phyloP scores from a whole-genome alignment of 352 stramenopile genomes.

The Phytopythium montanum region DNA sequence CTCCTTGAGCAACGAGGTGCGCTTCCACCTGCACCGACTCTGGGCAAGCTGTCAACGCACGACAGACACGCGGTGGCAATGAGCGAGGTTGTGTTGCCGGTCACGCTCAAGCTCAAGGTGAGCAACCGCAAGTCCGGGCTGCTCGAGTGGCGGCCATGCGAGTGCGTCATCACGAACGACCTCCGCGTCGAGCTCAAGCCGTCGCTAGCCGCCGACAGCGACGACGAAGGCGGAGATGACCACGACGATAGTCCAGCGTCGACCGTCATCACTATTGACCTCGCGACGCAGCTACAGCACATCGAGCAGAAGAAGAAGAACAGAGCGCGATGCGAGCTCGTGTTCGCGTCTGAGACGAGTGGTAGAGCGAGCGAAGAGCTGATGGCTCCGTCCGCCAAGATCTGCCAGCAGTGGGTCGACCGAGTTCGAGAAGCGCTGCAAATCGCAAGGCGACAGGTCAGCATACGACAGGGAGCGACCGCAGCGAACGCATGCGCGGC shows the following conservation, averaged over 20 bases:
- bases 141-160: slow-evolving; percentile 62
- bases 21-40: neutral
- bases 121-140: slow-evolving; percentile 51
- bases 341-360: slow-evolving; percentile 4
- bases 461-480: neutral
- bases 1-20: neutral
- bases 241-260: slow-evolving; percentile 5
- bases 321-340: slow-evolving; percentile 53
- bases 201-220: neutral
- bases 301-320: slow-evolving; percentile 54
- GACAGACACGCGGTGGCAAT: neutral
- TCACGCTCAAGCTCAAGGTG: slow-evolving; percentile 61
- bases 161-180: slow-evolving; percentile 33
- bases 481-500: neutral
- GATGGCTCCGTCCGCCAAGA: slow-evolving; percentile 63
- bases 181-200: slow-evolving; percentile 25
- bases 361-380: slow-evolving; percentile 39
- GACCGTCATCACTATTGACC: slow-evolving; percentile 30
- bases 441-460: slow-evolving; percentile 19
- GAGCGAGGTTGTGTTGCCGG: neutral
- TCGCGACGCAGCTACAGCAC: slow-evolving; percentile 35
- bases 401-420: slow-evolving; percentile 61
- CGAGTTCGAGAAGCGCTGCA: slow-evolving; percentile 37
- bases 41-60: no score
- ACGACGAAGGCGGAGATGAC: slow-evolving; percentile 15